Conservation (phyloP, 768 basidiomycete species). For the Collybiopsis confluens region DNA sequence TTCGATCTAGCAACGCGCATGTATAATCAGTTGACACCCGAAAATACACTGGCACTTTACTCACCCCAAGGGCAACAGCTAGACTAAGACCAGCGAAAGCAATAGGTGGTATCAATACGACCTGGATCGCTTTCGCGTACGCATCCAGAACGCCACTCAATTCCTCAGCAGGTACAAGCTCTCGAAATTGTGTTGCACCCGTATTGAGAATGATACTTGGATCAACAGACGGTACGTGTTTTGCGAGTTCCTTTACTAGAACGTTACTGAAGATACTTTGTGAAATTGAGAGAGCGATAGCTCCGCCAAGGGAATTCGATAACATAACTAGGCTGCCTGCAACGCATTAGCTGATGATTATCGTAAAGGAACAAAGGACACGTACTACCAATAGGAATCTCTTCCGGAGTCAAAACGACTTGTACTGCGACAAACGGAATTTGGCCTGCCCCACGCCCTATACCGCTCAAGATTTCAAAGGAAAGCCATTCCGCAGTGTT, state of each 20-base stretch:
- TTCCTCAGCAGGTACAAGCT: conserved; percentile 2
- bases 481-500: conserved; percentile 5
- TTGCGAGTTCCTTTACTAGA: conserved; percentile 2
- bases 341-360: not conserved
- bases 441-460: conserved; percentile 10
- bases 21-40: not conserved
- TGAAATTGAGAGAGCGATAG: conserved; percentile 8
- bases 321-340: conserved; percentile 10
- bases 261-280: conserved; percentile 11
- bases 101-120: conserved; percentile 11
- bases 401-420: conserved; percentile 7
- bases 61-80: conserved; percentile 1
- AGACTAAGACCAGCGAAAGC: conserved; percentile 9
- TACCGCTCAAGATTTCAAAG: conserved; percentile 12
- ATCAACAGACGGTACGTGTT: conserved; percentile 7
- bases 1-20: no score
- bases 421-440: conserved; percentile 12
- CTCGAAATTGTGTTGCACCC: conserved; percentile 9
- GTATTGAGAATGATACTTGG: conserved; percentile 2
- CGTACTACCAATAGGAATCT: conserved; percentile 12
- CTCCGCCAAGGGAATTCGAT: conserved; percentile 5
- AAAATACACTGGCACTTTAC: no score
- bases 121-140: conserved; percentile 10
- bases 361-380: not conserved
- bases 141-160: conserved; percentile 10